Conservation (phyloP, 2,329 filamentous ascomycete species). For the Albophoma yamanashiensis region DNA sequence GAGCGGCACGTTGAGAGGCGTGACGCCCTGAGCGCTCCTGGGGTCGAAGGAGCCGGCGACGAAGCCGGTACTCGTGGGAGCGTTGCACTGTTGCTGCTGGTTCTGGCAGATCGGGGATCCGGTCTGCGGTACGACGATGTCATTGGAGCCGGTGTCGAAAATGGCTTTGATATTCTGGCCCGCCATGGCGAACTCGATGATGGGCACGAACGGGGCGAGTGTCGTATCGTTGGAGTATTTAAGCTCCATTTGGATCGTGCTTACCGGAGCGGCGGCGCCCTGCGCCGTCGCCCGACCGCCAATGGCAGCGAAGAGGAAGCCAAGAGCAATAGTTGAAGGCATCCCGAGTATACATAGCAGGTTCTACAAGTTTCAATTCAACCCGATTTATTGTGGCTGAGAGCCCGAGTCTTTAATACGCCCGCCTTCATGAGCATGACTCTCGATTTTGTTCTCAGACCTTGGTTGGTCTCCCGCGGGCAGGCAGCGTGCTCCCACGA, state of each 20-base stretch:
- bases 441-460: neutral
- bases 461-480: neutral
- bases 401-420: neutral
- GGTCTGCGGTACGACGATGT: neutral
- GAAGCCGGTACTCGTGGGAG: neutral
- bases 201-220: neutral
- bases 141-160: conserved; percentile 1
- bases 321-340: neutral
- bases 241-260: neutral
- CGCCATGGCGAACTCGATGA: conserved; percentile 1
- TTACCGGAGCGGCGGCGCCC: neutral
- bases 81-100: neutral
- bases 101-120: neutral
- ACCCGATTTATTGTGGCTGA: neutral
- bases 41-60: neutral
- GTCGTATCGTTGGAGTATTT: neutral
- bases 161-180: neutral
- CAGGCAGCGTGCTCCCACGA: too few relatives aligned
- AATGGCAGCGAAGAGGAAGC: neutral
- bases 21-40: neutral
- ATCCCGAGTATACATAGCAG: too few relatives aligned
- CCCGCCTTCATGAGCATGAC: neutral
- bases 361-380: neutral
- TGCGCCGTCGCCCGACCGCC: neutral
- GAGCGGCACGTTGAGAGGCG: neutral